These are phyloP conservation scores for Neurospora sp. DNA, from an alignment of 495 filamentous ascomycete genomes.

Conservation along the genomic window DNA sequence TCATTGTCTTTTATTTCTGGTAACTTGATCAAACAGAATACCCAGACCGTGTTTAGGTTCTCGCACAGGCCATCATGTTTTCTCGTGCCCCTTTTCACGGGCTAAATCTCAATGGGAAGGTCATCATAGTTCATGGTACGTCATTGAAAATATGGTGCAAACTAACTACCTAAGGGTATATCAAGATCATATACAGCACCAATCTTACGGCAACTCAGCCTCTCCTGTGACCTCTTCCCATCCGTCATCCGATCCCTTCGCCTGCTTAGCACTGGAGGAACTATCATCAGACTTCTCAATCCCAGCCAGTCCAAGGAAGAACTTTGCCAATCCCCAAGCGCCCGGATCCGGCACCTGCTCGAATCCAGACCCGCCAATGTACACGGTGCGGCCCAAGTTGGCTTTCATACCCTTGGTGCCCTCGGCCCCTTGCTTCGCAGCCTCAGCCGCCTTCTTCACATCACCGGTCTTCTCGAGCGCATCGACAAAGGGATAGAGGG, in stretches of 20 bases:
- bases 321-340: conserved; percentile 71
- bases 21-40: not conserved
- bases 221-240: conserved; percentile 14
- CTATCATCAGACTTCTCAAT: conserved; percentile 22
- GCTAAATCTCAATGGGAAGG: not conserved
- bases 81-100: not conserved
- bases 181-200: not conserved
- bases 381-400: conserved; percentile 78
- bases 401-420: conserved; percentile 86
- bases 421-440: conserved; percentile 65
- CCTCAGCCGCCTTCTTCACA: conserved; percentile 60
- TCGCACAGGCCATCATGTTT: not conserved
- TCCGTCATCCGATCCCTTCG: conserved; percentile 5
- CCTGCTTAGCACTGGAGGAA: conserved; percentile 16
- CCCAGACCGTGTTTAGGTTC: not conserved
- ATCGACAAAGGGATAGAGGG: conserved; percentile 78
- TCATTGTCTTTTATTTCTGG: not conserved
- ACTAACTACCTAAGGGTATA: not conserved
- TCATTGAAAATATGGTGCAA: not conserved
- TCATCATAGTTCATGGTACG: not conserved
- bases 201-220: not conserved
- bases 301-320: conserved; percentile 66
- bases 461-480: conserved; percentile 52
- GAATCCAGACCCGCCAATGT: conserved; percentile 76
- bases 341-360: conserved; percentile 86